Conservation (phyloP, 257 asterid genomes). For the Salvia hispanica region DNA sequence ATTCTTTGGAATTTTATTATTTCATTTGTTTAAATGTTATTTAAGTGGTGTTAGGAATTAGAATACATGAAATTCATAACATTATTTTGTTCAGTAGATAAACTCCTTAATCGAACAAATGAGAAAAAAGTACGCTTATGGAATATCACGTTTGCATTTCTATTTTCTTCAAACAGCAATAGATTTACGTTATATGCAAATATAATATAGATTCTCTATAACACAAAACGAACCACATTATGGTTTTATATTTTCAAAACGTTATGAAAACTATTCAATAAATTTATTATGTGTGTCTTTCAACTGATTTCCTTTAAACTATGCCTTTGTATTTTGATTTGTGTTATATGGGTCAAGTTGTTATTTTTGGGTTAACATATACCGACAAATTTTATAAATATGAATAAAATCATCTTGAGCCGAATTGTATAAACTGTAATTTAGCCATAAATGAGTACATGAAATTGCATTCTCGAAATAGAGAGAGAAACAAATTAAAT, state of each 20-base stretch:
- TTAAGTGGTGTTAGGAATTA: neutral
- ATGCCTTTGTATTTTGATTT: neutral
- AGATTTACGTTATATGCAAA: too few relatives aligned
- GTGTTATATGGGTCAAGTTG: neutral
- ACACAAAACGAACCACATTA: neutral
- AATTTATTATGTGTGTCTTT: neutral
- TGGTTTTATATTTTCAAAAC: neutral
- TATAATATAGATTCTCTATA: too few relatives aligned
- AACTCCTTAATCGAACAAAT: neutral
- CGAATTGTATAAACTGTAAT: neutral
- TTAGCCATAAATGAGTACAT: neutral
- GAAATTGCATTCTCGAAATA: neutral
- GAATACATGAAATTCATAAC: too few relatives aligned
- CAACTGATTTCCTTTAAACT: neutral
- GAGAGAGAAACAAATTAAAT: too few relatives aligned
- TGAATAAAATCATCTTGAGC: neutral
- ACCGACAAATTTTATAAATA: neutral
- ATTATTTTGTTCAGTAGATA: too few relatives aligned
- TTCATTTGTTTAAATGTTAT: neutral
- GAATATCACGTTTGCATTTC: too few relatives aligned
- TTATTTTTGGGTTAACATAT: neutral
- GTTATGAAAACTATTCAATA: too few relatives aligned
- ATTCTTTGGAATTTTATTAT: neutral
- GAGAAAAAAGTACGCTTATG: neutral
- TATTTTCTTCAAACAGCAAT: too few relatives aligned